Percentiles rank a stretch among this genome's conserved stretches.
phyloP scores from a whole-genome alignment of 371 early-diverging fungal genomes.

The Ordospora pajunii region DNA sequence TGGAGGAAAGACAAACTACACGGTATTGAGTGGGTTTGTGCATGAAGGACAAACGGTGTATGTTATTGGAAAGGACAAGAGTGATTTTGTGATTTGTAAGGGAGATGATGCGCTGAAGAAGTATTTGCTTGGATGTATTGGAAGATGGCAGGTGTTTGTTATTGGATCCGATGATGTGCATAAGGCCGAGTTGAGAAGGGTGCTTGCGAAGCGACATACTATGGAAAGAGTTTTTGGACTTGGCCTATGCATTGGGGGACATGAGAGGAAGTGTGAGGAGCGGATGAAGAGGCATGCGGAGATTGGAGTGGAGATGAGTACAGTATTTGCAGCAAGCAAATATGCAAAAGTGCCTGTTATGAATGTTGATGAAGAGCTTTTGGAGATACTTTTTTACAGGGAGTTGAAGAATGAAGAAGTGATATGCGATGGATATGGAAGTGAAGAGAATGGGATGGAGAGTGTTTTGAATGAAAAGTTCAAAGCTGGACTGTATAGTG shows the following conservation, averaged over 20 bases:
- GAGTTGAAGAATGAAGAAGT: neutral
- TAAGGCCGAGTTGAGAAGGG: neutral
- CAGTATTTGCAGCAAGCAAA: neutral
- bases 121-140: neutral
- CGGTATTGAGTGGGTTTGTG: neutral
- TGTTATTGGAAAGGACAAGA: neutral
- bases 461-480: slow-evolving; percentile 24
- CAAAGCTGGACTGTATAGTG: slow-evolving; percentile 26
- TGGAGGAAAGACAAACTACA: neutral
- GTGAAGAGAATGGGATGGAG: neutral
- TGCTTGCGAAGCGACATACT: neutral
- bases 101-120: neutral
- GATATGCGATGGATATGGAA: neutral
- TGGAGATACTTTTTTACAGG: slow-evolving; percentile 45
- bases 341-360: slow-evolving; percentile 38
- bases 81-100: neutral
- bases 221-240: neutral
- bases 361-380: slow-evolving; percentile 32
- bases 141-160: neutral
- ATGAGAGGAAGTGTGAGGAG: neutral
- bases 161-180: neutral
- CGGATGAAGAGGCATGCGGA: slow-evolving; percentile 20
- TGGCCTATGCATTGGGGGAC: neutral
- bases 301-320: neutral
- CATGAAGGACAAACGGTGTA: neutral